A percentile compares a stretch with the other conserved stretches of the same genome.
Evolutionary conservation across 345 rosid species (phyloP).

Genomic region (Fremontodendron californicum): DNA sequence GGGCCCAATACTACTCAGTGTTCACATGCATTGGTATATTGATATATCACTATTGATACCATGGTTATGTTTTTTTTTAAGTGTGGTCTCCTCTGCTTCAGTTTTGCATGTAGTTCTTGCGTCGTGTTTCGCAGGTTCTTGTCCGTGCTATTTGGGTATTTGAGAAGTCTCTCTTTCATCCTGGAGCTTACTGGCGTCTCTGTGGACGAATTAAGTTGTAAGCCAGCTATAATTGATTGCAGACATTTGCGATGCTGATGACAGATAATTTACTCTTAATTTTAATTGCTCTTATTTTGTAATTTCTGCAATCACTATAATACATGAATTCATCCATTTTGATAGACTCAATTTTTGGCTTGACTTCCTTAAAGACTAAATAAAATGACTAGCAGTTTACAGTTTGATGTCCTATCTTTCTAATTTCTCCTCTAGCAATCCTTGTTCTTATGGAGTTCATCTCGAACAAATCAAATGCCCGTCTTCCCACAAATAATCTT

Average conservation of each 20-base stretch:
- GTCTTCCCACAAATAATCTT: neutral
- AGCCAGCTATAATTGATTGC: neutral
- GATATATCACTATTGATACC: neutral
- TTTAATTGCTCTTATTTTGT: slow-evolving; percentile 22
- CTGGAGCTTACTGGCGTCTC: slow-evolving; percentile 84
- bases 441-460: neutral
- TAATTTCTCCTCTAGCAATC: neutral
- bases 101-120: slow-evolving; percentile 20
- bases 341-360: neutral
- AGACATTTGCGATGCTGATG: slow-evolving; percentile 4
- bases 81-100: neutral
- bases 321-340: neutral
- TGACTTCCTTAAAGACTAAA: neutral
- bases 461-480: neutral
- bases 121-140: slow-evolving; percentile 45
- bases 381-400: neutral
- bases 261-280: neutral
- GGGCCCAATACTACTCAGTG: neutral
- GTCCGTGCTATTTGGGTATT: slow-evolving; percentile 94
- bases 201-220: slow-evolving; percentile 68
- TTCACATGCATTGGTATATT: neutral
- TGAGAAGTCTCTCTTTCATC: slow-evolving; percentile 89
- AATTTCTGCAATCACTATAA: neutral
- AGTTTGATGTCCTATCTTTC: neutral
- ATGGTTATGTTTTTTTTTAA: too few species aligned